Conservation (phyloP, 2,329 filamentous ascomycete genomes). For the Penicillium italicum region DNA sequence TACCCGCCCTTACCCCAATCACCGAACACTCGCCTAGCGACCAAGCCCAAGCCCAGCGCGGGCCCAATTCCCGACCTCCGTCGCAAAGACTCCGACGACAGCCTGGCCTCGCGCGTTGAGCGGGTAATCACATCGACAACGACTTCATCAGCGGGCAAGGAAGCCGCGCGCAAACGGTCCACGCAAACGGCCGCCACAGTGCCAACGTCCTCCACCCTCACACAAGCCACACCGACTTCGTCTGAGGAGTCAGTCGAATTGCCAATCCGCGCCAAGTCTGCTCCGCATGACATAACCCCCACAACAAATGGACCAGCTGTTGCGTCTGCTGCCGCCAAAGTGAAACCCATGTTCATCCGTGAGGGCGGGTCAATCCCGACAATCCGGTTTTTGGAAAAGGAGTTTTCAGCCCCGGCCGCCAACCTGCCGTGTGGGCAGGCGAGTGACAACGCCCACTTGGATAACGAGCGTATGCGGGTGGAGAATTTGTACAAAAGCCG, state of each 20-base stretch:
- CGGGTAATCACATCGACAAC: constrained; percentile 40
- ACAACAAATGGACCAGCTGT: neutral
- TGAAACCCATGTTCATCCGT: constrained; percentile 77
- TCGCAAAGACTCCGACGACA: constrained; percentile 38
- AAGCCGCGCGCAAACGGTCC: constrained; percentile 28
- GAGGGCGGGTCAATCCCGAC: constrained; percentile 94
- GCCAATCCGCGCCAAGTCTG: constrained; percentile 11
- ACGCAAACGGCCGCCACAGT: constrained; percentile 24
- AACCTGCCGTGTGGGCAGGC: constrained; percentile 93
- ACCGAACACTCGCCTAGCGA: constrained; percentile 12
- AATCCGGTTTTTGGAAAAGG: constrained; percentile 90
- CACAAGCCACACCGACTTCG: constrained; percentile 22
- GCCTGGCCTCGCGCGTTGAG: constrained; percentile 40
- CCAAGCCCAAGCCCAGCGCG: constrained; percentile 9
- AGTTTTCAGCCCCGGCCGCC: constrained; percentile 84
- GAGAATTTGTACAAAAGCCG: constrained; percentile 86
- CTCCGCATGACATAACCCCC: neutral
- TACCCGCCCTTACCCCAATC: constrained; percentile 31
- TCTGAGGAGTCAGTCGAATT: constrained; percentile 10
- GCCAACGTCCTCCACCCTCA: constrained; percentile 42
- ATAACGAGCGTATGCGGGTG: constrained; percentile 88
- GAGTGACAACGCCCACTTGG: constrained; percentile 87
- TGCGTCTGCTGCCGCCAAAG: neutral
- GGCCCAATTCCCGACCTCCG: constrained; percentile 23
- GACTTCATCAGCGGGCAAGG: constrained; percentile 31